Evolutionary conservation across 192 early-diverging fungal genomes (phyloP).

Genomic region (Fimicolochytrium jonesii): DNA sequence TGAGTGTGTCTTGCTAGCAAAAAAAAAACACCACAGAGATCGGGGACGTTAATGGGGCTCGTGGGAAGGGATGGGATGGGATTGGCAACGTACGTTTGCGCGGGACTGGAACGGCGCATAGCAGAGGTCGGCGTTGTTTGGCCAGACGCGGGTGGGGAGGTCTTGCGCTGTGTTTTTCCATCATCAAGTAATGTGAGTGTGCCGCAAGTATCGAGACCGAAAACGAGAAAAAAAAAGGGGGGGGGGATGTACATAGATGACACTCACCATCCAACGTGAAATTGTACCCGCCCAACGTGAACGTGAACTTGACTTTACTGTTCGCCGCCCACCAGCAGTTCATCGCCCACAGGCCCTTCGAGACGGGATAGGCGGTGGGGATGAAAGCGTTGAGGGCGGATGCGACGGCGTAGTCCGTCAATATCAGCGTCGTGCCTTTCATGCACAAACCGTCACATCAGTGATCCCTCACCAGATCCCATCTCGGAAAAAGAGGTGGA

Average conservation of each 20-base stretch:
- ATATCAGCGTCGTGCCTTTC: constrained; percentile 15
- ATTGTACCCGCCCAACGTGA: constrained; percentile 7
- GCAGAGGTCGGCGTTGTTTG: constrained; percentile 13
- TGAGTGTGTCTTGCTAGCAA: not conserved
- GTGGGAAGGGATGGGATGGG: not conserved
- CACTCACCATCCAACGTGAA: constrained; percentile 13
- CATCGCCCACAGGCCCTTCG: constrained; percentile 16
- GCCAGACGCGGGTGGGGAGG: constrained; percentile 18
- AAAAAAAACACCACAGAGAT: not conserved
- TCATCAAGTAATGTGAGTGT: too few relatives aligned
- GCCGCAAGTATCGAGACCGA: too few relatives aligned
- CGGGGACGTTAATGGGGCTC: not conserved
- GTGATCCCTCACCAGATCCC: not conserved
- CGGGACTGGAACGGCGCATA: constrained; percentile 19
- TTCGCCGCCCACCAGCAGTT: not conserved
- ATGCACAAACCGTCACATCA: not conserved
- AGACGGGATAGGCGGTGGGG: constrained; percentile 2
- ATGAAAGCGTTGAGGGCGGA: not conserved
- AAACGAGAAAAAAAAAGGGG: not conserved
- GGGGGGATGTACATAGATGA: not conserved
- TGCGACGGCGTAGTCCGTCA: constrained; percentile 17
- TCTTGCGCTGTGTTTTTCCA: not conserved
- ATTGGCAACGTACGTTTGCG: not conserved
- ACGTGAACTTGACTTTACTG: constrained; percentile 6
- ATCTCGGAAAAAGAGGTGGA: too few relatives aligned